Conservation (phyloP, 768 basidiomycete species). For the Punctularia strigosozonata region DNA sequence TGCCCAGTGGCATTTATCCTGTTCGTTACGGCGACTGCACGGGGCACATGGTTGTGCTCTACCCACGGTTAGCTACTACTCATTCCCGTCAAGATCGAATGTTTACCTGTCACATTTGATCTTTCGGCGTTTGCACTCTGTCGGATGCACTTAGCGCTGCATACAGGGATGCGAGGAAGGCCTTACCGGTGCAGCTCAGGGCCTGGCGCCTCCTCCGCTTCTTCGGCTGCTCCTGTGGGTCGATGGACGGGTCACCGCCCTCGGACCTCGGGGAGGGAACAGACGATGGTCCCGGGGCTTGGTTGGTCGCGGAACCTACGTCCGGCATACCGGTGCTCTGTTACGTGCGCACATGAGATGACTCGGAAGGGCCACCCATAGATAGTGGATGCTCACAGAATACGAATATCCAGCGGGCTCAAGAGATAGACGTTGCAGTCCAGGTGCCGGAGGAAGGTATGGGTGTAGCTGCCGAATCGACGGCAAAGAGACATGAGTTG, state of each 20-base stretch:
- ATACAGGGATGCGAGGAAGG: constrained; percentile 1
- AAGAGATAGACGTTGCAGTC: constrained; percentile 18
- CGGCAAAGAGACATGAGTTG: constrained; percentile 31
- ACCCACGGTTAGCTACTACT: no score
- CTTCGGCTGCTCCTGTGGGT: constrained; percentile 51
- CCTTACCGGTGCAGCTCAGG: constrained; percentile 73
- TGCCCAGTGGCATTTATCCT: constrained; percentile 74
- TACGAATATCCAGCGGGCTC: constrained; percentile 16
- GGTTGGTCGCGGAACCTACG: constrained; percentile 17
- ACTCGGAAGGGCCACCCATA: constrained; percentile 12
- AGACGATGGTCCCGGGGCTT: constrained; percentile 8
- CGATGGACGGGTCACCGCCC: constrained; percentile 33
- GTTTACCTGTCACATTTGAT: constrained; percentile 78
- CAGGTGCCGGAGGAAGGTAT: constrained; percentile 46
- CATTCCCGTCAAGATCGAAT: constrained; percentile 11
- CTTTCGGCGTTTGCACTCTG: constrained; percentile 81
- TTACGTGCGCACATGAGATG: constrained; percentile 7
- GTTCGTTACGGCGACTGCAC: constrained; percentile 70
- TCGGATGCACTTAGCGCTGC: constrained; percentile 5
- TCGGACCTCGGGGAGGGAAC: constrained; percentile 43
- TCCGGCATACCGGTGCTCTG: constrained; percentile 14
- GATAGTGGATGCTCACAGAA: no score
- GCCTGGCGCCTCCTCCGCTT: constrained; percentile 78
- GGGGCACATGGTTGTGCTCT: constrained; percentile 77
- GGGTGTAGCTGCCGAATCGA: constrained; percentile 62